Conservation (phyloP, 495 filamentous ascomycete species). For the Viridothelium virens region DNA sequence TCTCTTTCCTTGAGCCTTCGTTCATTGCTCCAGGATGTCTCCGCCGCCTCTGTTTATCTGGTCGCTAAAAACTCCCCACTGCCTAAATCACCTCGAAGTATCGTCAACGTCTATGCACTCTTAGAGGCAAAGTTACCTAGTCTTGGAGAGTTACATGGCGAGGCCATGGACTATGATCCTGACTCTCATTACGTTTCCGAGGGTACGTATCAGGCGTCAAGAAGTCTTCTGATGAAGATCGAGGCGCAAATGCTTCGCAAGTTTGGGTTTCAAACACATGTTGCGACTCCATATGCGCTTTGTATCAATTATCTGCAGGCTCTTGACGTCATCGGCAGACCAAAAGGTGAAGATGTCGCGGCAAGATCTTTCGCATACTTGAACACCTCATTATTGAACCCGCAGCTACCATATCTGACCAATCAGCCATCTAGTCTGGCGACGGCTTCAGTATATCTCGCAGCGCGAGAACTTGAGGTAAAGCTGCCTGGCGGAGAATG, state of each 20-base stretch:
- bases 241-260: slow-evolving; percentile 69
- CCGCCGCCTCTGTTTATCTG: slow-evolving; percentile 74
- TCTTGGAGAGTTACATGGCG: neutral
- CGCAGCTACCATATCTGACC: slow-evolving; percentile 83
- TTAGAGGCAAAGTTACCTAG: slow-evolving; percentile 35
- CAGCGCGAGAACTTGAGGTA: slow-evolving; percentile 66
- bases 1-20: neutral
- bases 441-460: slow-evolving; percentile 80
- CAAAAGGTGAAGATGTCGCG: slow-evolving; percentile 43
- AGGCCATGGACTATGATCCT: neutral
- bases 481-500: slow-evolving; percentile 75
- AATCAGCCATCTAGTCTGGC: slow-evolving; percentile 82
- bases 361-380: slow-evolving; percentile 63
- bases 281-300: slow-evolving; percentile 77
- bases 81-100: slow-evolving; percentile 66
- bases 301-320: slow-evolving; percentile 89
- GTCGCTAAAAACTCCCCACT: slow-evolving; percentile 73
- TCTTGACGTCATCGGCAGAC: slow-evolving; percentile 50
- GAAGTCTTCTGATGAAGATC: slow-evolving; percentile 53
- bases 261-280: slow-evolving; percentile 74
- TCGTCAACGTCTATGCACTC: slow-evolving; percentile 77
- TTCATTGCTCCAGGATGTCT: slow-evolving; percentile 54
- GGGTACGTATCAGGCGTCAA: slow-evolving; percentile 54
- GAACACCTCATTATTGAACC: slow-evolving; percentile 74
- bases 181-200: slow-evolving; percentile 53